Evolutionary conservation across 2,329 filamentous ascomycete species (phyloP).

Genomic region (Thermochaetoides dissita): DNA sequence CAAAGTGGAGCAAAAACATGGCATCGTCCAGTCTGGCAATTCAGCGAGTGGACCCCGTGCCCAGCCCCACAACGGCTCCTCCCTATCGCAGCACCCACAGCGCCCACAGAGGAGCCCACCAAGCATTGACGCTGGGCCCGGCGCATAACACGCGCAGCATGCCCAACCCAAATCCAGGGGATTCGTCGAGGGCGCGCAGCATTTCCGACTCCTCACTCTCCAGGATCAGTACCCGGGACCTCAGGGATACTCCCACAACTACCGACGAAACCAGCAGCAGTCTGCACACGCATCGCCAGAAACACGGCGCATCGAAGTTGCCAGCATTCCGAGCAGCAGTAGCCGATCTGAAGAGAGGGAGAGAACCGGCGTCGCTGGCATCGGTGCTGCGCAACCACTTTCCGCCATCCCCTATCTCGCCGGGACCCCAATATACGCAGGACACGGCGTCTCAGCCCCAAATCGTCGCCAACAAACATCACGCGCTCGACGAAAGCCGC

Average conservation of each 20-base stretch:
- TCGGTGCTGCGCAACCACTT: conserved; percentile 22
- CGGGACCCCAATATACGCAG: conserved; percentile 11
- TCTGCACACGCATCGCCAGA: conserved; percentile 36
- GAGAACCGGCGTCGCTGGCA: conserved; percentile 20
- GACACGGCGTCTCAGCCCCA: too few relatives aligned
- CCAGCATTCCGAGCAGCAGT: conserved; percentile 35
- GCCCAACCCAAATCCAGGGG: too few relatives aligned
- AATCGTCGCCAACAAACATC: conserved; percentile 3
- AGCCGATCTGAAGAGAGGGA: conserved; percentile 29
- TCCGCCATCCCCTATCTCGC: conserved; percentile 28
- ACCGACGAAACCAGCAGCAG: conserved; percentile 7
- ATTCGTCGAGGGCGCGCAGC: too few relatives aligned
- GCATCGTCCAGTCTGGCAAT: too few relatives aligned
- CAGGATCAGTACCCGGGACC: not conserved
- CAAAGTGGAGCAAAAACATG: too few relatives aligned
- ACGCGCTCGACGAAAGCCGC: conserved; percentile 17
- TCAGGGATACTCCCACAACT: conserved; percentile 2
- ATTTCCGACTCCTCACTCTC: too few relatives aligned
- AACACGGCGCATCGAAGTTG: conserved; percentile 40
- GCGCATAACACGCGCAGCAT: too few relatives aligned
- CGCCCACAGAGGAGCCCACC: too few relatives aligned
- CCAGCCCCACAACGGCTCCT: too few relatives aligned
- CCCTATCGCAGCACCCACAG: too few relatives aligned
- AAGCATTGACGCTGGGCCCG: too few relatives aligned
- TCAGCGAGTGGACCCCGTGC: too few relatives aligned